Evolutionary conservation across 495 filamentous ascomycete species (phyloP), one percentile per base, ranked within the genome.

Genomic region (Penicilliopsis zonata): DNA sequence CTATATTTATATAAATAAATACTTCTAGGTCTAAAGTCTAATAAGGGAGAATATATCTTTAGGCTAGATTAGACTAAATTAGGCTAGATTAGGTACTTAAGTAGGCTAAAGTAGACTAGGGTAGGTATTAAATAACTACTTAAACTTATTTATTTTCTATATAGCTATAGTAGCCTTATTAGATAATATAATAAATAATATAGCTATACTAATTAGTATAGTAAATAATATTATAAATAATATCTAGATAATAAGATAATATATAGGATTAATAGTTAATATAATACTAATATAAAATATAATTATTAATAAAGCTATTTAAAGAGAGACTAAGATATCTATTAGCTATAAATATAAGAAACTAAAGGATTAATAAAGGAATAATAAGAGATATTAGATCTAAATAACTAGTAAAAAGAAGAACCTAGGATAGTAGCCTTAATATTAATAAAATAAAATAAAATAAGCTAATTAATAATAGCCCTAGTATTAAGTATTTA

Each of bases 361-460:
- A 31, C 18, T 36, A 29, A 31, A 3, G 31, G 10, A 31, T 29
- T 17, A 10, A 14, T n/a, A 9, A 17, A 29, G 14, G 18, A 16
- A 29, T 16, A 29, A 6, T 13, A 28, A 26, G 18, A 36, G 15
- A 36, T 36, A 32, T 33, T 15, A 26, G 8, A 35, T 8, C 15
- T 26, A 27, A 10, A 35, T n/a, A n/a, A n/a, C n/a, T n/a, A n/a
- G n/a, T n/a, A n/a, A n/a, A n/a, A n/a, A n/a, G n/a, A n/a, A n/a
- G n/a, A n/a, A n/a, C n/a, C n/a, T n/a, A n/a, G n/a, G n/a, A n/a
- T n/a, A n/a, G n/a, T n/a, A n/a, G n/a, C n/a, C n/a, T n/a, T n/a
- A 23, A 10, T 6, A 23, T 6, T 23, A 23, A 10, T 23, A 23
- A 10, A 23, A 23, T 23, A 23, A 23, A 23, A 10, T 6, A 23